These are phyloP conservation scores for Aureococcus anophagefferens DNA, from an alignment of 108 stramenopile species.

Conservation along the genomic window DNA sequence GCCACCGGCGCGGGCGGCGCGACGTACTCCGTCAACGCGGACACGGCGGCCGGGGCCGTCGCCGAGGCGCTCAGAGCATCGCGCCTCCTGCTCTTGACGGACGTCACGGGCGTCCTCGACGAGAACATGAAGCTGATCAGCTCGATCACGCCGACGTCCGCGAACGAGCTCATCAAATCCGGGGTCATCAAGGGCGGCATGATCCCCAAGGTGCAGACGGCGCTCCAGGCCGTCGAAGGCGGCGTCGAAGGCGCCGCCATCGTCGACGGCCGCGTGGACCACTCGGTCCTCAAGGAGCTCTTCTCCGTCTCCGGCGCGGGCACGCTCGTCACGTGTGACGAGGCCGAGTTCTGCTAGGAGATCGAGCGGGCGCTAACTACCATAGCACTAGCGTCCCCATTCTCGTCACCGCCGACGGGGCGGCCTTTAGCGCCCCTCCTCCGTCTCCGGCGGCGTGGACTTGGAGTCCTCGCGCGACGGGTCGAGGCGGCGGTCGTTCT, in stretches of 20 bases:
- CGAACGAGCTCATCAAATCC: slow-evolving; percentile 65
- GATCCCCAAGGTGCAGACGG: slow-evolving; percentile 75
- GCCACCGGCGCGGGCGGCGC: slow-evolving; percentile 70
- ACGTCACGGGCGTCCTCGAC: slow-evolving; percentile 89
- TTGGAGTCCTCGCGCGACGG: too few species aligned
- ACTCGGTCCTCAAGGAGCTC: too few species aligned
- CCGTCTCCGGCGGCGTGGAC: too few species aligned
- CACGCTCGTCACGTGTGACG: too few species aligned
- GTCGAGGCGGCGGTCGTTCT: too few species aligned
- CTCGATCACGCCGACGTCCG: slow-evolving; percentile 52
- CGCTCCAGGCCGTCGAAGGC: slow-evolving; percentile 17
- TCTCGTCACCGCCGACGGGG: too few species aligned
- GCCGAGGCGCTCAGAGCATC: slow-evolving; percentile 76
- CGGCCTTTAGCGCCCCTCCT: too few species aligned
- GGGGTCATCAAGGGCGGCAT: slow-evolving; percentile 91
- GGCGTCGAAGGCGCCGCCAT: not conserved
- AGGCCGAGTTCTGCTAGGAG: too few species aligned
- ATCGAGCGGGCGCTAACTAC: too few species aligned
- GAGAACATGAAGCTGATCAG: slow-evolving; percentile 70
- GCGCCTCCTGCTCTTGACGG: slow-evolving; percentile 84
- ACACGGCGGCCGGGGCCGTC: slow-evolving; percentile 83
- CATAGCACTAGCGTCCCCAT: too few species aligned
- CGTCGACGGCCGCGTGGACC: slow-evolving; percentile 1
- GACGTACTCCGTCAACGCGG: slow-evolving; percentile 79
- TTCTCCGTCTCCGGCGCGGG: too few species aligned